Evolutionary conservation across 331 rosid species (phyloP).

Genomic region (Acacia concinna): DNA sequence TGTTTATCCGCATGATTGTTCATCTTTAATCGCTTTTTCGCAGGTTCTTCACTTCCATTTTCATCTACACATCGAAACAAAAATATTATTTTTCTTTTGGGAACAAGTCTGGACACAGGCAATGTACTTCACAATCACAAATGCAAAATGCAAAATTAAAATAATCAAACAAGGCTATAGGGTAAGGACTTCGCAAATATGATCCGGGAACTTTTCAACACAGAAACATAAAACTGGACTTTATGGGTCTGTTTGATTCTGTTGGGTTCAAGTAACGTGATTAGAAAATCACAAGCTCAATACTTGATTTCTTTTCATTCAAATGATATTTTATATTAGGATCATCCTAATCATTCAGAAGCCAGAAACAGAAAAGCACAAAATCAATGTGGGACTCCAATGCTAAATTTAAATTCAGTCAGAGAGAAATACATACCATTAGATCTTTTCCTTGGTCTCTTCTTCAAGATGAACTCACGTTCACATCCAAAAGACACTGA

Average conservation of each 20-base stretch:
- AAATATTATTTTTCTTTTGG: slow-evolving; percentile 4
- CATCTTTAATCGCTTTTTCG: slow-evolving; percentile 62
- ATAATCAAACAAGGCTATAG: neutral
- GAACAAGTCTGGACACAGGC: neutral
- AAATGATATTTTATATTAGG: neutral
- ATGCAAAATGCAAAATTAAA: neutral
- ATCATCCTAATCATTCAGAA: neutral
- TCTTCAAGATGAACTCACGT: slow-evolving; percentile 83
- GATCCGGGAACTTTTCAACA: neutral
- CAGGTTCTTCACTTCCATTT: slow-evolving; percentile 52
- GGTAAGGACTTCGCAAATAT: neutral
- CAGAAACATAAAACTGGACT: neutral
- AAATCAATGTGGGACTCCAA: slow-evolving; percentile 16
- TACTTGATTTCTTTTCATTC: neutral
- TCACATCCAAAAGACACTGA: slow-evolving; percentile 85
- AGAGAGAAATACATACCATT: slow-evolving; percentile 43
- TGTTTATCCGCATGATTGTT: slow-evolving; percentile 51
- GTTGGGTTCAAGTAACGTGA: neutral
- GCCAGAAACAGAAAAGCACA: neutral
- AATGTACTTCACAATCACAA: neutral
- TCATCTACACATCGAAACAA: slow-evolving; percentile 39
- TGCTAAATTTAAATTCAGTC: neutral
- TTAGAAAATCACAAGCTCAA: neutral
- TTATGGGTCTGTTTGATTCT: neutral
- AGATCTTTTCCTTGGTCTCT: slow-evolving; percentile 51